These are phyloP conservation scores for Starmerella kuoi DNA, from an alignment of 805 yeast species.

Conservation along the genomic window DNA sequence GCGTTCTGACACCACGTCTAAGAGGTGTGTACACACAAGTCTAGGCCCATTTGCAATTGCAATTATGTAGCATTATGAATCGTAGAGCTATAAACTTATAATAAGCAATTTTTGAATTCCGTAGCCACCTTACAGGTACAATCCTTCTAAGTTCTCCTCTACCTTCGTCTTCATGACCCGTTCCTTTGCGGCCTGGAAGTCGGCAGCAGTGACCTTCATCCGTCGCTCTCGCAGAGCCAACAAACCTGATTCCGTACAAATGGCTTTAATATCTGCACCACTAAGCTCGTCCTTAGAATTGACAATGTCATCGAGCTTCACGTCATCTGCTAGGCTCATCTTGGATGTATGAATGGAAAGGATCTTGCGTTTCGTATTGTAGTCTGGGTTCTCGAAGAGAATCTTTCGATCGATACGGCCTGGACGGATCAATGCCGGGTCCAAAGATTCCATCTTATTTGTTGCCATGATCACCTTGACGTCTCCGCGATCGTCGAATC, in stretches of 20 bases:
- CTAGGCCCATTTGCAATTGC: no score
- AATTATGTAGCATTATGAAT: no score
- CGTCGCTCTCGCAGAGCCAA: slow-evolving; percentile 91
- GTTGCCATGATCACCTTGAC: slow-evolving; percentile 98
- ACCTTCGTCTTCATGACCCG: slow-evolving; percentile 92
- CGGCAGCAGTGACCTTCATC: slow-evolving; percentile 93
- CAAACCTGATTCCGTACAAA: slow-evolving; percentile 94
- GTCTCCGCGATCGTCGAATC: slow-evolving; percentile 94
- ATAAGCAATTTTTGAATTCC: no score
- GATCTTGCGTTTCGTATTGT: slow-evolving; percentile 84
- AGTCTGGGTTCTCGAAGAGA: slow-evolving; percentile 90
- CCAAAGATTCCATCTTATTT: slow-evolving; percentile 82
- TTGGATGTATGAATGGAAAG: slow-evolving; percentile 82
- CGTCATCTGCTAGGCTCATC: slow-evolving; percentile 82
- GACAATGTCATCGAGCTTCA: slow-evolving; percentile 77
- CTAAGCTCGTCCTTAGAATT: slow-evolving; percentile 86
- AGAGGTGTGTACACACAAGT: no score
- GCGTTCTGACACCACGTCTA: no score
- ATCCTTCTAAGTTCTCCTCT: slow-evolving; percentile 90
- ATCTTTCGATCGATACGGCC: slow-evolving; percentile 96
- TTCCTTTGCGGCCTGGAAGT: slow-evolving; percentile 86
- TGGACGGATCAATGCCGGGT: slow-evolving; percentile 92
- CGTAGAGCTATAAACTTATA: no score
- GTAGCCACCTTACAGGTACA: slow-evolving; percentile 65
- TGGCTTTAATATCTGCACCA: slow-evolving; percentile 96